Evolutionary conservation across 106 monocot genomes (phyloP), one percentile per base, ranked within the genome.

Genomic region (Iris macrosiphon): DNA sequence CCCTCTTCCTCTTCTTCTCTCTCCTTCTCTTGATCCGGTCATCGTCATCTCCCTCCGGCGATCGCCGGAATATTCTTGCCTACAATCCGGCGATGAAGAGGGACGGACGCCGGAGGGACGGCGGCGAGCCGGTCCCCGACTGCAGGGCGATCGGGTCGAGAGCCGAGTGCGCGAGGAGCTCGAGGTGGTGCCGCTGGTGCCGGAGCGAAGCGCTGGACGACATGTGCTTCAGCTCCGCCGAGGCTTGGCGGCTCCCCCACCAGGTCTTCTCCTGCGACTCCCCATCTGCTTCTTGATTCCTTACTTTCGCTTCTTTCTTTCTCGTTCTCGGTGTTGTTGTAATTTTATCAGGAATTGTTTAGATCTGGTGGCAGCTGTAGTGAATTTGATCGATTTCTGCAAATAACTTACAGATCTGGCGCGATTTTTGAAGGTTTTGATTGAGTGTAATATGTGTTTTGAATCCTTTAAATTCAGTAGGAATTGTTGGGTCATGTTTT

Each of bases 201-300:
- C 49, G 52, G 15, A 89, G 89, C 61, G 89, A 80, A 3, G 77
- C 64, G 41, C 53, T 89, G 16, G 89, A 89, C 67, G 89, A 89
- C 64, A 80, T 77, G 79, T 89, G 89, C 74, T 83, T 89, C 67
- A 74, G 67, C 23, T 59, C 73, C 37, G 37, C 72, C 28, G 89
- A 89, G 79, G 89, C 89, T 3, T 80, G 79, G 89, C 52, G 89
- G 54, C 74, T 89, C 22, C 84, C 89, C 13, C 31, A 30, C 55
- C 89, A 89, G 74, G 76, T 84, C 52, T 84, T 89, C 74, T 76
- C 83, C 28, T 84, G 83, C 65, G 60, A 67, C 22, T 12, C 27
- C 5, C 6, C 47, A 8, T 17, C 66, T 22, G 34, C 14, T 3
- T 33, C 50, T 39, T 63, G 16, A 20, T 28, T 63, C 37, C 53